Percentiles rank a stretch among this genome's conserved stretches.
Evolutionary conservation across 345 rosid species (phyloP).

Genomic region (Salix caprea): DNA sequence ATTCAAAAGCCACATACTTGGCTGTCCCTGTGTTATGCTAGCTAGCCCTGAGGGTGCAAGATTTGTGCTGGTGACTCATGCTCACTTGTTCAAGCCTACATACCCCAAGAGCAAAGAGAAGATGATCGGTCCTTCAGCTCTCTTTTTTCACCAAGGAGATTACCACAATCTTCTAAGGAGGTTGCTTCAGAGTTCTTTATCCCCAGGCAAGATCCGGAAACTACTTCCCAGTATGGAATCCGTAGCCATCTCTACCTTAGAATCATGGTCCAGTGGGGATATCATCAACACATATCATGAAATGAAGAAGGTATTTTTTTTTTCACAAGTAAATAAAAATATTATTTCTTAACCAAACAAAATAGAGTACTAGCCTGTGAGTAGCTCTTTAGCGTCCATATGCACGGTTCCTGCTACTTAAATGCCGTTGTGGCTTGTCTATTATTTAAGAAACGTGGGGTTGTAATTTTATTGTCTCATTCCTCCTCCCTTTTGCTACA

Average conservation of each 20-base stretch:
- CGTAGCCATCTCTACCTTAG: slow-evolving; percentile 28
- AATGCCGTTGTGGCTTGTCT: neutral
- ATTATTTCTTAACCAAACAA: neutral
- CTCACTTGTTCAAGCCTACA: slow-evolving; percentile 52
- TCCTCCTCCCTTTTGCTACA: neutral
- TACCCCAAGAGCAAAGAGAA: slow-evolving; percentile 50
- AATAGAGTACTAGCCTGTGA: neutral
- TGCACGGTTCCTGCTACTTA: neutral
- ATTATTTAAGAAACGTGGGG: neutral
- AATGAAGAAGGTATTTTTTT: slow-evolving; percentile 36
- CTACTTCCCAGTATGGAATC: slow-evolving; percentile 39
- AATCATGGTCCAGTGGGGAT: slow-evolving; percentile 21
- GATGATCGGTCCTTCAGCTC: slow-evolving; percentile 45
- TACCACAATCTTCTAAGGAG: slow-evolving; percentile 41
- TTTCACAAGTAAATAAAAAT: neutral
- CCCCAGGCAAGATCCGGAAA: slow-evolving; percentile 25
- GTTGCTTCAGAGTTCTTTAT: slow-evolving; percentile 39
- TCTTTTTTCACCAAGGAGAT: slow-evolving; percentile 49
- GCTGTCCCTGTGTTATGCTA: slow-evolving; percentile 51
- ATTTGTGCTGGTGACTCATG: slow-evolving; percentile 44
- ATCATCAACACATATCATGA: slow-evolving; percentile 41
- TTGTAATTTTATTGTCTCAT: neutral
- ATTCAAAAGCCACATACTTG: slow-evolving; percentile 51
- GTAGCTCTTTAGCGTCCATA: neutral
- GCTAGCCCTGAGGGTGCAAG: slow-evolving; percentile 45